Percentiles rank a stretch among this genome's conserved stretches.
These are phyloP conservation scores for Esteya vermicola DNA, from an alignment of 2,329 filamentous ascomycete species.

Conservation along the genomic window DNA sequence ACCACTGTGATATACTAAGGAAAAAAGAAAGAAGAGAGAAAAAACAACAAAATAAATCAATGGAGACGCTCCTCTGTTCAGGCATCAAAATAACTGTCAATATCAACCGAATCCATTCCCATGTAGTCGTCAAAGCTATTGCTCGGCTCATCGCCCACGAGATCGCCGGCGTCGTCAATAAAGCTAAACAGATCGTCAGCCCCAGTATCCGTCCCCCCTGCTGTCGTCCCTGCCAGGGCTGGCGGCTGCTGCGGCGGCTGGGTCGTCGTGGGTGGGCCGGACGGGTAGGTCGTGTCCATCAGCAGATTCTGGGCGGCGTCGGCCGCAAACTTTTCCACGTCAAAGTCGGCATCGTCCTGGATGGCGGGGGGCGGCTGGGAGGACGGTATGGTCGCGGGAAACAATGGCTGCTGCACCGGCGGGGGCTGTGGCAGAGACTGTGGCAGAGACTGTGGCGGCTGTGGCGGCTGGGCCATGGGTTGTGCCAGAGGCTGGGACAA, in stretches of 20 bases:
- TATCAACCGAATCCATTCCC: slow-evolving; percentile 25
- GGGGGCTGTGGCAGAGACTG: not conserved
- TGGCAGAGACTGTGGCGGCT: not conserved
- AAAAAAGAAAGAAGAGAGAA: no score
- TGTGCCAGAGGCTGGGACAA: not conserved
- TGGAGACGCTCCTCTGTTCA: not conserved
- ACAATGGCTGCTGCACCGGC: no score
- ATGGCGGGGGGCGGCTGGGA: not conserved
- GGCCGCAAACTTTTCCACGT: slow-evolving; percentile 27
- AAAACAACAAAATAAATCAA: not conserved
- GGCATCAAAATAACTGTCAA: slow-evolving; percentile 10
- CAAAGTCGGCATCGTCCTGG: slow-evolving; percentile 25
- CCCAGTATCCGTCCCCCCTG: not conserved
- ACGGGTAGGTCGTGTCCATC: slow-evolving; percentile 6
- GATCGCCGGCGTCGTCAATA: slow-evolving; percentile 25
- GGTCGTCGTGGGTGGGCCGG: not conserved
- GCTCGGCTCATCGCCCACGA: slow-evolving; percentile 19
- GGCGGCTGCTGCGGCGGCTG: not conserved
- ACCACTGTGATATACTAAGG: no score
- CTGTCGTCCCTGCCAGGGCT: not conserved
- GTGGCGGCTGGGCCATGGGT: not conserved
- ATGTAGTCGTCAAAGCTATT: slow-evolving; percentile 36
- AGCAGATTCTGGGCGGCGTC: slow-evolving; percentile 15
- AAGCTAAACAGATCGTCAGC: slow-evolving; percentile 34
- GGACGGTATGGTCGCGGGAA: no score